These are phyloP conservation scores for Yamadazyma pseudoaaseri DNA, from an alignment of 1,139 yeast species.

Conservation along the genomic window DNA sequence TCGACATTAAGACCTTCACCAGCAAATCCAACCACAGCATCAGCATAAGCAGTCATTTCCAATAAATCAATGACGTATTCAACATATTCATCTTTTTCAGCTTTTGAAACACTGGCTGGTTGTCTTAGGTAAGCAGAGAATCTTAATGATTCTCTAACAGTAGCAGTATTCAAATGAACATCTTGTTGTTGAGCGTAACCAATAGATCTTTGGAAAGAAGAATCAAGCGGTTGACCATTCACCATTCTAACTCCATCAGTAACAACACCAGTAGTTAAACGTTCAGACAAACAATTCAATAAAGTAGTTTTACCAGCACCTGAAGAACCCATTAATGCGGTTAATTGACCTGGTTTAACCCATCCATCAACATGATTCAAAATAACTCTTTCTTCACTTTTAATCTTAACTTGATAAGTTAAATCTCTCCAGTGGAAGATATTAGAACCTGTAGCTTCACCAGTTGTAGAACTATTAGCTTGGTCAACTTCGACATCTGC, in stretches of 20 bases:
- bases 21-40: conserved; percentile 80
- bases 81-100: conserved; percentile 68
- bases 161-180: conserved; percentile 68
- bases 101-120: conserved; percentile 49
- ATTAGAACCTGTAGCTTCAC: not conserved
- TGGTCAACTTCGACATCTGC: conserved; percentile 2
- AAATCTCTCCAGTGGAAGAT: conserved; percentile 56
- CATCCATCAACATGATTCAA: conserved; percentile 75
- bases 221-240: conserved; percentile 66
- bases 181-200: conserved; percentile 87
- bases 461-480: not conserved
- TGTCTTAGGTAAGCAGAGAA: conserved; percentile 78
- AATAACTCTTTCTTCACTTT: conserved; percentile 61
- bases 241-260: conserved; percentile 71
- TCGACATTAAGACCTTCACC: conserved; percentile 81
- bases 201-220: conserved; percentile 76
- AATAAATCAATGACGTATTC: conserved; percentile 67
- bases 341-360: conserved; percentile 61
- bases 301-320: conserved; percentile 86
- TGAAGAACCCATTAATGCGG: conserved; percentile 74
- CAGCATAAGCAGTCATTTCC: conserved; percentile 74
- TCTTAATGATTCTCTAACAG: conserved; percentile 75
- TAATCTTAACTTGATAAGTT: conserved; percentile 70
- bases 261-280: conserved; percentile 77
- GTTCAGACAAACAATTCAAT: conserved; percentile 71